Base-by-base conservation (phyloP, 2,329 filamentous ascomycete species). In the Calonectria hongkongensis region DNA sequence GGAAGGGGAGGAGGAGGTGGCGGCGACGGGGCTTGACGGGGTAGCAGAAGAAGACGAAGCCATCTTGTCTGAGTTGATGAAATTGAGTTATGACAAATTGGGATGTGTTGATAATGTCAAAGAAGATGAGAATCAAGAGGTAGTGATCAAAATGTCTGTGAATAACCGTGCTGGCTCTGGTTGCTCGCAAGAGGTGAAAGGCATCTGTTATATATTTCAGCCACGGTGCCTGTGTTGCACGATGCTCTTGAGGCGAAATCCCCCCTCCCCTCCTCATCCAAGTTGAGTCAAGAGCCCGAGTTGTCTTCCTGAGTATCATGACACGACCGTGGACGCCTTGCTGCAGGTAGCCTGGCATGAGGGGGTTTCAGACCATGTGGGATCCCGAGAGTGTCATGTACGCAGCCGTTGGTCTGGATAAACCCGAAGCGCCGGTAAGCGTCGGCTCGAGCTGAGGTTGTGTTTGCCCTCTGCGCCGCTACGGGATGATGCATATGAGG, bases 331-430 rank as follows among this genome's bases (percentile, higher is more conserved):
- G 39, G 41, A 60, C 27, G 51, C 50, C 48, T 60, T 67, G 21
- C 39, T 58, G 65, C 65, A 58, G 30, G 54, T 39, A 54, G 39
- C 51, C 65, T 25, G 39, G 65, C 18, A 41, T 27, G 41, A 33
- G 50, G 30, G 30, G 30, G 30, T 67, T 67, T 67, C 39, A 33
- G 39, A 10, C 12, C 28, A 58, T 67, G 65, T 60, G 25, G 65
- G 21, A 27, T 27, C 51, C 50, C 48, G 64, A 47, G 27, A 33
- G 41, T 27, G 43, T 18, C 21, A 60, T 48, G 51, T 48, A 48
- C 21, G 21, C 43, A 25, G 64, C 27, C 45, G 16, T 18, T 39
- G 25, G 58, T 45, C 21, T 58, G 21, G 39, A 45, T 15, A 28
- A 12, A 30, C 27, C 21, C 21, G 16, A 12, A 30, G 25, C 25